Percentiles rank a stretch among this genome's conserved stretches.
Evolutionary conservation across 768 basidiomycete genomes (phyloP).

Genomic region (Ramaria rubella): DNA sequence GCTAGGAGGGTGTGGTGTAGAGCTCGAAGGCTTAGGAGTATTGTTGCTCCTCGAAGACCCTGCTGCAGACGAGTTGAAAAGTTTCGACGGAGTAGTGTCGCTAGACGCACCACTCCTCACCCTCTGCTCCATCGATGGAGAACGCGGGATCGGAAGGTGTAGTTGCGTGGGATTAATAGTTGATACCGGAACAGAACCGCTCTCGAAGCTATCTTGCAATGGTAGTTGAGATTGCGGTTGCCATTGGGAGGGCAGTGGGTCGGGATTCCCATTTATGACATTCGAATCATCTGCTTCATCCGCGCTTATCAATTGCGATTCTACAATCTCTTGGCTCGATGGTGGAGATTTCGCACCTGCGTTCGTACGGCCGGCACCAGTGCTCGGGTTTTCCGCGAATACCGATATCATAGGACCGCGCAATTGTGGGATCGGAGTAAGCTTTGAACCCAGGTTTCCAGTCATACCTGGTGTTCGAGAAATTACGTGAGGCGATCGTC

Average conservation of each 20-base stretch:
- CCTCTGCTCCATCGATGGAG: not conserved
- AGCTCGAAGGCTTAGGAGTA: not conserved
- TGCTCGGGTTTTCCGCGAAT: no score
- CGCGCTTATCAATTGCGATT: not conserved
- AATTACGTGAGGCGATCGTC: not conserved
- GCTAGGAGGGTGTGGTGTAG: no score
- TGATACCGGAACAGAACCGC: not conserved
- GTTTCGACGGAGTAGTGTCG: not conserved
- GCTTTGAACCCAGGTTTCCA: not conserved
- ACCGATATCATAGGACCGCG: not conserved
- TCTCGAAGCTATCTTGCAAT: not conserved
- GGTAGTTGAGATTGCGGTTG: conserved; percentile 8
- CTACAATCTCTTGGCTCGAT: not conserved
- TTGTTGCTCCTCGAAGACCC: not conserved
- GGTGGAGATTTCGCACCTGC: not conserved
- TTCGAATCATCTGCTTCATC: not conserved
- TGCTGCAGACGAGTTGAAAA: not conserved
- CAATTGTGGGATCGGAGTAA: not conserved
- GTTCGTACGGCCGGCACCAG: not conserved
- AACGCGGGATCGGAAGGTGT: not conserved
- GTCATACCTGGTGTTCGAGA: not conserved
- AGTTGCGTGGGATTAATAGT: conserved; percentile 7
- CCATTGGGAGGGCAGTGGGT: not conserved
- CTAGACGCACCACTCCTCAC: not conserved
- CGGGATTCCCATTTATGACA: not conserved